phyloP scores from a whole-genome alignment of 257 asterid genomes.

The Nicotiana obtusifolia region DNA sequence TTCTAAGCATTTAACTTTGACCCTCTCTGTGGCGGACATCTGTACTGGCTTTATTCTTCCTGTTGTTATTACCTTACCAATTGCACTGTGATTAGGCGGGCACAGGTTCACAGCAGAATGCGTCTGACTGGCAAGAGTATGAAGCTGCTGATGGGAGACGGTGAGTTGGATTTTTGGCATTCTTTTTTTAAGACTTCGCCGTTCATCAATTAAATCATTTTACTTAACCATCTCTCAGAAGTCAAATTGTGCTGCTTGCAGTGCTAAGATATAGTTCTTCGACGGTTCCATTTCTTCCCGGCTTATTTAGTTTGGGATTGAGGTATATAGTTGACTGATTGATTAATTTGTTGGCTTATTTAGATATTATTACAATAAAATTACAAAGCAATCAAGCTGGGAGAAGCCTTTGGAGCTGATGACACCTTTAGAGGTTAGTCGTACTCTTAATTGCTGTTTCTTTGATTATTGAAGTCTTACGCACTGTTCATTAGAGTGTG shows the following conservation, averaged over 20 bases:
- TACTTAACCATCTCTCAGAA: neutral
- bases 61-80: neutral
- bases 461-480: constrained; percentile 11
- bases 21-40: neutral
- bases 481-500: constrained; percentile 12
- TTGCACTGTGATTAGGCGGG: constrained; percentile 28
- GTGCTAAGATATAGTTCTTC: neutral
- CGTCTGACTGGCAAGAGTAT: constrained; percentile 93
- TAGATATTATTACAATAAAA: constrained; percentile 91
- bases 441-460: constrained; percentile 19
- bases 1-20: neutral
- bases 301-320: neutral
- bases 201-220: neutral
- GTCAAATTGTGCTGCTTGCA: neutral
- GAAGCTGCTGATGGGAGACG: constrained; percentile 92
- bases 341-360: constrained; percentile 6
- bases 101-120: constrained; percentile 48
- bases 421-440: constrained; percentile 91
- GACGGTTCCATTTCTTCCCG: neutral
- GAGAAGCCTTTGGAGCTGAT: constrained; percentile 94
- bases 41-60: neutral
- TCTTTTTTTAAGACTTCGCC: neutral
- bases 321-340: neutral
- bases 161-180: constrained; percentile 29
- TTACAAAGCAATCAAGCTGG: constrained; percentile 91